Percentiles rank a stretch among this genome's conserved stretches.
These are phyloP conservation scores for Globisporangium paroecandrum DNA, from an alignment of 352 stramenopile genomes.

Conservation along the genomic window DNA sequence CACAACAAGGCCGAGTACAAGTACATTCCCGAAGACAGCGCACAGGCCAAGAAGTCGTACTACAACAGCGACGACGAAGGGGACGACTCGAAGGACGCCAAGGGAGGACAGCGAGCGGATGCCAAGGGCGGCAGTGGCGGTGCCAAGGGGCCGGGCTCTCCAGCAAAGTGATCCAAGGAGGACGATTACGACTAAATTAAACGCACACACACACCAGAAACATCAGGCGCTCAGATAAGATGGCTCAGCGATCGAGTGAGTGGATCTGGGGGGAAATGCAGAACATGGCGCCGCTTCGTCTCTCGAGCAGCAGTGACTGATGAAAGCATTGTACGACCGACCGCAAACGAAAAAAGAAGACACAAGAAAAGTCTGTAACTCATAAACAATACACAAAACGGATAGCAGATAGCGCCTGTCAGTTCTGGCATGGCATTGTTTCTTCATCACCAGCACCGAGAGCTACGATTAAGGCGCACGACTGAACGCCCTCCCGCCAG, in stretches of 20 bases:
- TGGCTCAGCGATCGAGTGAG: background rate
- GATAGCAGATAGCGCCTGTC: background rate
- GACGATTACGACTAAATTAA: slow-evolving; percentile 83
- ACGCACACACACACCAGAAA: background rate
- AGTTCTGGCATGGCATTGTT: background rate
- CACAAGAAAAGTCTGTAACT: background rate
- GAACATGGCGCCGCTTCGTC: background rate
- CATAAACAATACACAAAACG: background rate
- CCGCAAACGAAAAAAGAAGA: background rate
- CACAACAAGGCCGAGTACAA: slow-evolving; percentile 95
- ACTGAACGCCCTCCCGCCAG: too few species aligned
- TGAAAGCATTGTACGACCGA: background rate
- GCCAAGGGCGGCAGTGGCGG: slow-evolving; percentile 46
- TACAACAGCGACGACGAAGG: slow-evolving; percentile 80
- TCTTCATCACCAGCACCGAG: background rate
- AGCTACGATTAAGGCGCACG: background rate
- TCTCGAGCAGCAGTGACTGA: background rate
- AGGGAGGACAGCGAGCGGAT: slow-evolving; percentile 44
- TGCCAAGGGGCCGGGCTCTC: slow-evolving; percentile 29
- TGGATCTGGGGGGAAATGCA: background rate
- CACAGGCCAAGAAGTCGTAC: slow-evolving; percentile 91
- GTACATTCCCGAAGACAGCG: slow-evolving; percentile 89
- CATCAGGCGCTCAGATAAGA: background rate
- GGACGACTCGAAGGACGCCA: slow-evolving; percentile 41
- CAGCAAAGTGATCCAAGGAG: slow-evolving; percentile 89